Percentiles rank a stretch among this genome's conserved stretches.
Evolutionary conservation across 371 early-diverging fungal genomes (phyloP).

Genomic region (Mortierella sp.): DNA sequence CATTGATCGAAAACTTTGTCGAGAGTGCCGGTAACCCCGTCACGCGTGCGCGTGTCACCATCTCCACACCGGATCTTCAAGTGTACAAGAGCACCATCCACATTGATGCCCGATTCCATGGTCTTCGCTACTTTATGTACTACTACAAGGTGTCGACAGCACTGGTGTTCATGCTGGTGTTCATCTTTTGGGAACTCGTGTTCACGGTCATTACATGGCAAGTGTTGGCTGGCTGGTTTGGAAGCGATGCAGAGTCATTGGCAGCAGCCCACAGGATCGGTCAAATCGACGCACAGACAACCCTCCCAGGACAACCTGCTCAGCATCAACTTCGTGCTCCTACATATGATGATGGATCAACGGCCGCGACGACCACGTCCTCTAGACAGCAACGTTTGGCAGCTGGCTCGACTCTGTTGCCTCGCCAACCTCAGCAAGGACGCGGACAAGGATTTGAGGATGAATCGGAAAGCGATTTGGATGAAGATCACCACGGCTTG

Average conservation of each 20-base stretch:
- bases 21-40: constrained; percentile 74
- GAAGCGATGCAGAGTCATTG: constrained; percentile 36
- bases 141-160: constrained; percentile 85
- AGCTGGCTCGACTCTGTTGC: no score
- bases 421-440: constrained; percentile 40
- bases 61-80: constrained; percentile 76
- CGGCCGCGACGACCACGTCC: no score
- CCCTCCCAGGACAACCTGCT: constrained; percentile 10
- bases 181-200: constrained; percentile 80
- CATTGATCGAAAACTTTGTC: constrained; percentile 75
- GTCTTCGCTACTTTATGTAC: constrained; percentile 89
- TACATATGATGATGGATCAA: constrained; percentile 2
- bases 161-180: constrained; percentile 69
- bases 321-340: constrained; percentile 27
- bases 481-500: constrained; percentile 27
- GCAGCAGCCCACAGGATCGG: constrained; percentile 32
- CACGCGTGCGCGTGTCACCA: constrained; percentile 68
- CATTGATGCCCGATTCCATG: constrained; percentile 87
- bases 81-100: constrained; percentile 76
- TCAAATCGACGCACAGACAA: constrained; percentile 14
- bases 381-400: no score
- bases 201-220: constrained; percentile 78
- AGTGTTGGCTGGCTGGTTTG: constrained; percentile 60
- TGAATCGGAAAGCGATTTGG: constrained; percentile 37
- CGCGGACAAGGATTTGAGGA: constrained; percentile 2